Percentiles rank a stretch among this genome's conserved stretches.
phyloP scores from a whole-genome alignment of 345 rosid genomes.

The Eucalyptus regnans region DNA sequence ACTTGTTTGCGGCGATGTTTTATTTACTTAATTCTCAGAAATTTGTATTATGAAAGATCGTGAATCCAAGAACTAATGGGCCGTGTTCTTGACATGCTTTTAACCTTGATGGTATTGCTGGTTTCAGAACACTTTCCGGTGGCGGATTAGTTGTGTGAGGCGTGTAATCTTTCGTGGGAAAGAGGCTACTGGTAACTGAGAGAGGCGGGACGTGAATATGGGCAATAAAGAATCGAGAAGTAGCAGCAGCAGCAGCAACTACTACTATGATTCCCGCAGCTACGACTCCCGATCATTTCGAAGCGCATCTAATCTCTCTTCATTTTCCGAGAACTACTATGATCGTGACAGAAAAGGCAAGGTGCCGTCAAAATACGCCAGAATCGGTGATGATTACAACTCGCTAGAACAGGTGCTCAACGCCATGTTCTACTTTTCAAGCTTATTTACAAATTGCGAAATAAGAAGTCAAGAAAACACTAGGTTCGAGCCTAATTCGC shows the following conservation, averaged over 20 bases:
- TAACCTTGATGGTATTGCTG: neutral
- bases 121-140: neutral
- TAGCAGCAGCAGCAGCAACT: neutral
- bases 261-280: neutral
- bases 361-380: constrained; percentile 6
- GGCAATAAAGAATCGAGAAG: constrained; percentile 10
- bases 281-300: neutral
- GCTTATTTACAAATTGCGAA: neutral
- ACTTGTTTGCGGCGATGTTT: neutral
- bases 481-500: neutral
- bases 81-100: neutral
- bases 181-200: neutral
- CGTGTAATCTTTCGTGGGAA: neutral
- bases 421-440: neutral
- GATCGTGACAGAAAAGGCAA: constrained; percentile 5
- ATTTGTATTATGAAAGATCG: neutral
- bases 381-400: constrained; percentile 19
- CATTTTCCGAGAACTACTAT: neutral
- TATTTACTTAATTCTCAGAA: neutral
- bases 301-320: neutral
- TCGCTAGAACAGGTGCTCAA: constrained; percentile 18
- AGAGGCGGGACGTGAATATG: neutral
- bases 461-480: neutral
- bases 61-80: neutral
- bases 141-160: neutral